A percentile compares a stretch with the other conserved stretches of the same genome.
Evolutionary conservation across 345 rosid genomes (phyloP).

Genomic region (Cardamine chenopodiifolia): DNA sequence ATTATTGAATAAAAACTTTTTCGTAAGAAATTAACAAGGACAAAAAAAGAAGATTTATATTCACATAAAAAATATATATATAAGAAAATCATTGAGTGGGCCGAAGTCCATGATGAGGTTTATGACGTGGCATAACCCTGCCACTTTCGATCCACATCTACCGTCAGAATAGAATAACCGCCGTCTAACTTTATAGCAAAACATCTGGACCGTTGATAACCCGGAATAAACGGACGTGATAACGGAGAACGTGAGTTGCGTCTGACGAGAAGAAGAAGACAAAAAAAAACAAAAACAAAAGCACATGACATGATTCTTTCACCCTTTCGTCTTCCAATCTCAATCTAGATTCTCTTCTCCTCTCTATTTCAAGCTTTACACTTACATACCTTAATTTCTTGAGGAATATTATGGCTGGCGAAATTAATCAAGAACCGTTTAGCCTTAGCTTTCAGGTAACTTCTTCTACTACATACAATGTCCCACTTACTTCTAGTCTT

Average conservation of each 20-base stretch:
- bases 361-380: background rate
- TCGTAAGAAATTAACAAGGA: background rate
- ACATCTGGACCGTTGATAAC: slow-evolving; percentile 40
- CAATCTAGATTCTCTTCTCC: slow-evolving; percentile 27
- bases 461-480: slow-evolving; percentile 9
- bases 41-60: too few species aligned
- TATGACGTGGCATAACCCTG: slow-evolving; percentile 34
- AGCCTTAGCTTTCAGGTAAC: slow-evolving; percentile 64
- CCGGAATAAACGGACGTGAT: slow-evolving; percentile 39
- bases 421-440: slow-evolving; percentile 67
- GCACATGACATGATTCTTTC: slow-evolving; percentile 44
- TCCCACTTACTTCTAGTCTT: background rate
- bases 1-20: background rate
- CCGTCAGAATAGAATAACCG: slow-evolving; percentile 28
- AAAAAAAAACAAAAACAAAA: slow-evolving; percentile 18
- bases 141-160: slow-evolving; percentile 35
- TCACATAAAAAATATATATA: too few species aligned
- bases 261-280: slow-evolving; percentile 36
- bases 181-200: slow-evolving; percentile 28
- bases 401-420: slow-evolving; percentile 50
- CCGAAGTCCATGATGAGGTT: background rate
- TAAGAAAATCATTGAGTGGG: background rate
- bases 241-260: slow-evolving; percentile 43
- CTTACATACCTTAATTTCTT: background rate
- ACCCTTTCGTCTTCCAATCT: slow-evolving; percentile 38